A percentile compares a stretch with the other conserved stretches of the same genome.
Conservation (phyloP, 73 alveolate genomes). For the Paramecium biaurelia region DNA sequence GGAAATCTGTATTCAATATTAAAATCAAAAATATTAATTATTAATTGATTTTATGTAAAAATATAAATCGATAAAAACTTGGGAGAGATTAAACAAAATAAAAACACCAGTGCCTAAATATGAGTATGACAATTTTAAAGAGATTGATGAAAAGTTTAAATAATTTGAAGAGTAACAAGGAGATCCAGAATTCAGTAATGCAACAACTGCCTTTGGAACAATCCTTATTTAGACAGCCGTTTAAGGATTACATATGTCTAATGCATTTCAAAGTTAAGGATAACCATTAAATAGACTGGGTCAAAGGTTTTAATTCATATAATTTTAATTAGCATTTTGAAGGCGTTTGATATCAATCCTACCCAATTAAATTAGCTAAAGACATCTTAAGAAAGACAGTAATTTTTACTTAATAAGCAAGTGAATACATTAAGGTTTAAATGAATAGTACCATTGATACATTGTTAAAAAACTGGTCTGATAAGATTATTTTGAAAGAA, state of each 20-base stretch:
- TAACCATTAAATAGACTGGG: not conserved
- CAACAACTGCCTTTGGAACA: not conserved
- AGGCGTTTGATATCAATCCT: constrained; percentile 57
- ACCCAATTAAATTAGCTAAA: constrained; percentile 3
- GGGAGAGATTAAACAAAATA: constrained; percentile 50
- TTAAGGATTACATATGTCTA: not conserved
- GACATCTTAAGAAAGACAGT: constrained; percentile 33
- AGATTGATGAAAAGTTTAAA: constrained; percentile 21
- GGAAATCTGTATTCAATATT: not conserved
- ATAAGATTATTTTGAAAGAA: constrained; percentile 48
- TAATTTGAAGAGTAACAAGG: not conserved
- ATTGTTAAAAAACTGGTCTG: constrained; percentile 54
- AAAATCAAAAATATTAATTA: not conserved
- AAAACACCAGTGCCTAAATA: constrained; percentile 3
- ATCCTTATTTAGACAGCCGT: constrained; percentile 22
- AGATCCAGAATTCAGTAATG: not conserved
- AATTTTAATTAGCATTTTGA: constrained; percentile 18
- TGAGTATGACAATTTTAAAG: not conserved
- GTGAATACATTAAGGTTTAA: constrained; percentile 44
- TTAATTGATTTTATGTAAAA: not conserved
- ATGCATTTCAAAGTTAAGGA: not conserved
- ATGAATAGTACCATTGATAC: constrained; percentile 40
- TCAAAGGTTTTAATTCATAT: not conserved
- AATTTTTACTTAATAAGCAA: not conserved
- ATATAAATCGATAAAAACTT: constrained; percentile 46